Evolutionary conservation across 257 asterid genomes (phyloP).

Genomic region (Perilla frutescens): DNA sequence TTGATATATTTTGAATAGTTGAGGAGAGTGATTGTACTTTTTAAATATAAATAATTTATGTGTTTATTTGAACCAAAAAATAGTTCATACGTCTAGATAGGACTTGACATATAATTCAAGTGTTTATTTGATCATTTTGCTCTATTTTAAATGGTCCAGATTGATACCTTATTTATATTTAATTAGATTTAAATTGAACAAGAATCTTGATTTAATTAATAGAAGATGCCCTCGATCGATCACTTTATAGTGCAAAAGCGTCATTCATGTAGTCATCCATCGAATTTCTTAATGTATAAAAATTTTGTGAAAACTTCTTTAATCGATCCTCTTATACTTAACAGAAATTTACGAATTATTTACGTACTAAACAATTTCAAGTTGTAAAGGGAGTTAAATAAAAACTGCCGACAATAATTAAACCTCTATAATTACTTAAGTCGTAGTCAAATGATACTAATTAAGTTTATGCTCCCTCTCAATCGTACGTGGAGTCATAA

Average conservation of each 20-base stretch:
- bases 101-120: too few species aligned
- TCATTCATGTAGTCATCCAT: constrained; percentile 47
- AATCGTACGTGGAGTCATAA: not conserved
- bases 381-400: constrained; percentile 4
- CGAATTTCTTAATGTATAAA: not conserved
- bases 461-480: constrained; percentile 3
- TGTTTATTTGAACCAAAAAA: too few species aligned
- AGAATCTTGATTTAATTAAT: constrained; percentile 19
- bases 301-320: not conserved
- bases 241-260: constrained; percentile 28
- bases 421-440: constrained; percentile 1
- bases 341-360: not conserved
- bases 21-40: too few species aligned
- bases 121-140: too few species aligned
- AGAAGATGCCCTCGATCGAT: constrained; percentile 17
- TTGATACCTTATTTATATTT: not conserved
- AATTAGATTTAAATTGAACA: not conserved
- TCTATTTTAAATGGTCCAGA: too few species aligned
- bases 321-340: constrained; percentile 9
- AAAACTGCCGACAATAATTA: constrained; percentile 22
- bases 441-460: constrained; percentile 30
- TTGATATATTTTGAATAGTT: too few species aligned
- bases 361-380: constrained; percentile 1
- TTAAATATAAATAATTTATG: too few species aligned
- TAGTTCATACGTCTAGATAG: too few species aligned